Conservation (phyloP, 176 grass and related monocot species). For the Oryza longistaminata region DNA sequence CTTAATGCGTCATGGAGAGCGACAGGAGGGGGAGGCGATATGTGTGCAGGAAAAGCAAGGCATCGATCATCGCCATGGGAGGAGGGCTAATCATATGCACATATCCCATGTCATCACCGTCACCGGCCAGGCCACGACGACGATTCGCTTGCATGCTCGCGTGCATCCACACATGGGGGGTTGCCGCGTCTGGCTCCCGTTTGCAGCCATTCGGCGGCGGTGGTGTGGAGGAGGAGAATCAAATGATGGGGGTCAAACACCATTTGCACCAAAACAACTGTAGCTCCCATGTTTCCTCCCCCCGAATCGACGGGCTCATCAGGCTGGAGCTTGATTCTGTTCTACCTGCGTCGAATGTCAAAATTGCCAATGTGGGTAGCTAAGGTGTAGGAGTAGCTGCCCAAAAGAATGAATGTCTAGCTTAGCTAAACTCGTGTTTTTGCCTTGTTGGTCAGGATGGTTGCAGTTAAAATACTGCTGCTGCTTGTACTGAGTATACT, state of each 20-base stretch:
- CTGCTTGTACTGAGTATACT: background rate
- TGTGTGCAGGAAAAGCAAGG: background rate
- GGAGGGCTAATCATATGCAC: no score
- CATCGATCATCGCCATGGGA: background rate
- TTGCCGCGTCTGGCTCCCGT: background rate
- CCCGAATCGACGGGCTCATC: background rate
- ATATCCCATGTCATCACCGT: background rate
- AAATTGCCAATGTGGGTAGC: no score
- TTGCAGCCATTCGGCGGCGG: background rate
- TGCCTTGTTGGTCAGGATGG: background rate
- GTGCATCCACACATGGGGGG: background rate
- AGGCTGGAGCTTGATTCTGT: no score
- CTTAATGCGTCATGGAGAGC: background rate
- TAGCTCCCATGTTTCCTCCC: background rate
- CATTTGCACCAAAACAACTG: background rate
- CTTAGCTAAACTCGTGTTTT: background rate
- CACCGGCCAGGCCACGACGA: background rate
- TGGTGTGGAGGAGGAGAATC: background rate
- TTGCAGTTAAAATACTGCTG: background rate
- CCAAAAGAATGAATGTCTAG: background rate
- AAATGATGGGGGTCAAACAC: background rate
- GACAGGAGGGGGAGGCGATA: background rate
- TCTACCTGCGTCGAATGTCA: background rate
- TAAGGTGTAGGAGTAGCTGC: background rate
- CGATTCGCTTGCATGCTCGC: no score